Evolutionary conservation across 345 rosid species (phyloP).

Genomic region (Eucalyptus polybractea): DNA sequence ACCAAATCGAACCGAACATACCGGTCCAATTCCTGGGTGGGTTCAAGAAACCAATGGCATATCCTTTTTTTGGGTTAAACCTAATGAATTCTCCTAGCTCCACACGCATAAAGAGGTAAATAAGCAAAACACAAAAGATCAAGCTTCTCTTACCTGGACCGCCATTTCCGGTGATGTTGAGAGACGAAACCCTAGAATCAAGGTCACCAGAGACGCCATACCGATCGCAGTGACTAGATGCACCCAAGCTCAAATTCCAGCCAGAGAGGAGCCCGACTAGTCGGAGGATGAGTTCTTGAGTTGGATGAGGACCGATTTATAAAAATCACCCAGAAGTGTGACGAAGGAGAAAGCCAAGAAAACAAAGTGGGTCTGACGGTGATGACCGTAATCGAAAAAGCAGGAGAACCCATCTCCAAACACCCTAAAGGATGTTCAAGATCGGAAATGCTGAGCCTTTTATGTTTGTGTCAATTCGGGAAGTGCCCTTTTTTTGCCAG

Average conservation of each 20-base stretch:
- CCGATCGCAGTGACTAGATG: neutral
- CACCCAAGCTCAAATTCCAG: neutral
- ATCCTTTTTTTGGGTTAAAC: neutral
- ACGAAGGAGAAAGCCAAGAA: neutral
- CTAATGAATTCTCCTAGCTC: neutral
- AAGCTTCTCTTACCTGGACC: neutral
- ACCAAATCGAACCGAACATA: neutral
- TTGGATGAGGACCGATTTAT: neutral
- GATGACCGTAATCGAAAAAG: neutral
- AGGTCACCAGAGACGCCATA: neutral
- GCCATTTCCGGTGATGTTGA: neutral
- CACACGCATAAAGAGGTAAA: neutral
- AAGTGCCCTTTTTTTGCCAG: neutral
- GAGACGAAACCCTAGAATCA: neutral
- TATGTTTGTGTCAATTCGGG: neutral
- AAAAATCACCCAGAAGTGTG: neutral
- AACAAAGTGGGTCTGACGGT: neutral
- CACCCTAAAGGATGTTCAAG: neutral
- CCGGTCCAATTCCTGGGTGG: accelerated
- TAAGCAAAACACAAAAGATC: neutral
- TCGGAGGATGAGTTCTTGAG: neutral
- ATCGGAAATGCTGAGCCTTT: neutral
- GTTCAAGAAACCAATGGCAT: neutral
- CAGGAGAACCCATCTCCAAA: neutral
- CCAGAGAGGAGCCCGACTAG: neutral